phyloP scores from a whole-genome alignment of 164 flowering plant species.

The Chimonanthus salicifolius region DNA sequence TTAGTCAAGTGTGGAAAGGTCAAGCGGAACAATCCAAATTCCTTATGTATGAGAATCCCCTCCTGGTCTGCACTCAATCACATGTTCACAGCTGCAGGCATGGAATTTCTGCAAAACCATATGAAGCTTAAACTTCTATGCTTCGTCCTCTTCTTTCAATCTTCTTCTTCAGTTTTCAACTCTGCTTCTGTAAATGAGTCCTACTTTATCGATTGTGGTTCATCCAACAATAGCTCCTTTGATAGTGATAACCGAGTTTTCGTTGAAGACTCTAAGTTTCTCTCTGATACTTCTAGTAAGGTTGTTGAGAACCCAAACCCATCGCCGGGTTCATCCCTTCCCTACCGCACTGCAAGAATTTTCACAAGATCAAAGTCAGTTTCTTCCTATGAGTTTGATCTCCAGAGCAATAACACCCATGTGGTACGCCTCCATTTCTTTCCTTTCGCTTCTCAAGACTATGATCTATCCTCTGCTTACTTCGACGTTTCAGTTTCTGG shows the following conservation, averaged over 20 bases:
- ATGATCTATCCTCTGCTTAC: slow-evolving; percentile 21
- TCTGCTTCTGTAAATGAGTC: not conserved
- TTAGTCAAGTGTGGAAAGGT: too few species aligned
- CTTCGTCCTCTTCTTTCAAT: not conserved
- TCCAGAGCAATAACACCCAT: slow-evolving; percentile 39
- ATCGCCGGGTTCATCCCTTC: slow-evolving; percentile 1
- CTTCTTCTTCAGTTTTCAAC: not conserved
- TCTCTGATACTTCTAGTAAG: not conserved
- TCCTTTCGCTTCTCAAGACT: slow-evolving; percentile 26
- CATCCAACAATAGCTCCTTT: slow-evolving; percentile 28
- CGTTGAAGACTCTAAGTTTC: not conserved
- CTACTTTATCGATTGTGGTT: slow-evolving; percentile 51
- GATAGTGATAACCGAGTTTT: slow-evolving; percentile 17
- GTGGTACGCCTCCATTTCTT: slow-evolving; percentile 78
- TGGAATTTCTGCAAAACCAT: not conserved
- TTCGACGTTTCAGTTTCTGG: slow-evolving; percentile 58
- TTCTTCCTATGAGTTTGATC: slow-evolving; percentile 10
- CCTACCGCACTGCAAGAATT: slow-evolving; percentile 13
- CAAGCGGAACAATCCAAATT: too few species aligned
- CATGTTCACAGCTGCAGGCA: too few species aligned
- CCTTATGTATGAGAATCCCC: too few species aligned
- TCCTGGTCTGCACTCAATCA: too few species aligned
- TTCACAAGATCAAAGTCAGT: not conserved
- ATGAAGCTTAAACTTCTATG: not conserved
- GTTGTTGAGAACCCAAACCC: not conserved